Evolutionary conservation across 768 basidiomycete species (phyloP).

Genomic region (Agrocybe praecox): DNA sequence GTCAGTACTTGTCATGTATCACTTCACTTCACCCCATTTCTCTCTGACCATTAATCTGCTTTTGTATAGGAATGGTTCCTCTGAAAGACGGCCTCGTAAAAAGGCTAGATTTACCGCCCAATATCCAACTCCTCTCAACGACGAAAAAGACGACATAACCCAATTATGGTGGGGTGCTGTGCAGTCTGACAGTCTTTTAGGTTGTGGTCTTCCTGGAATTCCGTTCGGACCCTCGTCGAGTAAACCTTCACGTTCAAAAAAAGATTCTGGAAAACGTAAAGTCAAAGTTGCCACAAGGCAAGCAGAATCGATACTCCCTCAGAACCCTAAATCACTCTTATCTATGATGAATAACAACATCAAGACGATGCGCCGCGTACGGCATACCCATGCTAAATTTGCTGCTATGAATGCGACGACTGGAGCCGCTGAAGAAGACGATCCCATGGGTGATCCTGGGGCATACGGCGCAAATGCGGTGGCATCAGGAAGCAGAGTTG

Average conservation of each 20-base stretch:
- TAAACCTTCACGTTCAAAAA: conserved; percentile 9
- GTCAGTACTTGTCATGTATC: conserved; percentile 30
- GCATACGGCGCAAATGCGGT: conserved; percentile 27
- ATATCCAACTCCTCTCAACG: conserved; percentile 35
- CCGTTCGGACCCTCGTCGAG: conserved; percentile 39
- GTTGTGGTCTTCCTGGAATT: conserved; percentile 64
- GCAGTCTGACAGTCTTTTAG: conserved; percentile 60
- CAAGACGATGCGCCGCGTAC: conserved; percentile 69
- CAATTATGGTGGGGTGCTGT: conserved; percentile 80
- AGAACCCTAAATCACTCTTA: conserved; percentile 55
- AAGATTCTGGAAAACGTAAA: conserved; percentile 6
- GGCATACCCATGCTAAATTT: conserved; percentile 74
- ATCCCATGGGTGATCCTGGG: conserved; percentile 35
- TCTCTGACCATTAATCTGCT: neutral
- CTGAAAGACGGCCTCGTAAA: conserved; percentile 59
- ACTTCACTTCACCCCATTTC: neutral
- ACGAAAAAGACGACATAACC: conserved; percentile 45
- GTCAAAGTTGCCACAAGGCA: conserved; percentile 1
- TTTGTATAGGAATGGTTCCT: conserved; percentile 30
- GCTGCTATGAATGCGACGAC: conserved; percentile 49
- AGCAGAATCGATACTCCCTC: conserved; percentile 5
- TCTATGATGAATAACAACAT: conserved; percentile 77
- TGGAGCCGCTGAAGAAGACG: conserved; percentile 34
- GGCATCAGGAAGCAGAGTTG: conserved; percentile 22
- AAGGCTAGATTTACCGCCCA: conserved; percentile 52